A percentile compares a stretch with the other conserved stretches of the same genome.
These are phyloP conservation scores for Diversispora epigaea DNA, from an alignment of 192 early-diverging fungal species.

Conservation along the genomic window DNA sequence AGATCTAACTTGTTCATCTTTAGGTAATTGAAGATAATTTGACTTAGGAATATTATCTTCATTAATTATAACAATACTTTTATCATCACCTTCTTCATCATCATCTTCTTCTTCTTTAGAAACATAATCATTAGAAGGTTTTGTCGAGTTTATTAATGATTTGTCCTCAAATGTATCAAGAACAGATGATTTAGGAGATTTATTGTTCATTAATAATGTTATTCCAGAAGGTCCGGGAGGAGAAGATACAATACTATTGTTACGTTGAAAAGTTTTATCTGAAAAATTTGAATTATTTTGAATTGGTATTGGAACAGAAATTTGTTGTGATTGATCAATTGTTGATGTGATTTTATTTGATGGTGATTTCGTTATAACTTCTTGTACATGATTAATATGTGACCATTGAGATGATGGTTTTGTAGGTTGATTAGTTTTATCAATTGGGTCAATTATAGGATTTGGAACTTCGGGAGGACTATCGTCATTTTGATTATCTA, in stretches of 20 bases:
- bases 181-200: background rate
- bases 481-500: constrained; percentile 18
- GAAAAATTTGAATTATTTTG: background rate
- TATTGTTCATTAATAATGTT: constrained; percentile 22
- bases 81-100: background rate
- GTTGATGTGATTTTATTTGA: background rate
- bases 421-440: background rate
- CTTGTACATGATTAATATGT: constrained; percentile 19
- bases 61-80: background rate
- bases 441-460: background rate
- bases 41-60: background rate
- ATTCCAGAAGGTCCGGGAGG: constrained; percentile 22
- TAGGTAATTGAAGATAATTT: constrained; percentile 7
- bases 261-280: constrained; percentile 17
- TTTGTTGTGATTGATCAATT: background rate
- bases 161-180: background rate
- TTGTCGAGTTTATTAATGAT: background rate
- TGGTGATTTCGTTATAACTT: background rate
- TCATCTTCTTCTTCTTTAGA: background rate
- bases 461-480: background rate
- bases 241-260: constrained; percentile 10
- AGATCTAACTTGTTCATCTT: background rate
- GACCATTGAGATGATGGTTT: constrained; percentile 17
- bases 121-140: background rate
- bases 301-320: background rate